phyloP scores from a whole-genome alignment of 805 yeast genomes.

The Candida succiphila region DNA sequence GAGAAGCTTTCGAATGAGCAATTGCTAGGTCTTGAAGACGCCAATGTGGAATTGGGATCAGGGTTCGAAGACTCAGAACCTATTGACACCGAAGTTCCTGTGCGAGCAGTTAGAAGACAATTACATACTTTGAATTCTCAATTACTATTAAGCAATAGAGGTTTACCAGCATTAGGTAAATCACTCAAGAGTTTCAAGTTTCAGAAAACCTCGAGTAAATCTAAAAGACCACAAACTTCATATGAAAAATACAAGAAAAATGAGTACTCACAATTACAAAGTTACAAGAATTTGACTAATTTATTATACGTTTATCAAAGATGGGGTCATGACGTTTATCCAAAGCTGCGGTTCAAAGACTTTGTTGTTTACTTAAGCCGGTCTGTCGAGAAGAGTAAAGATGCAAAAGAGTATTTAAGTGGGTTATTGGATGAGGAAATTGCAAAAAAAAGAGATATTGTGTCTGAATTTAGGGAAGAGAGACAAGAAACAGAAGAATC shows the following conservation, averaged over 20 bases:
- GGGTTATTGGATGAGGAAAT: slow-evolving; percentile 29
- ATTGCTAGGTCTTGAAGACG: slow-evolving; percentile 16
- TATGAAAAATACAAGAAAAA: not conserved
- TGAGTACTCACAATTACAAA: slow-evolving; percentile 26
- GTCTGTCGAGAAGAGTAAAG: slow-evolving; percentile 33
- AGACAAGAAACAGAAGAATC: no score
- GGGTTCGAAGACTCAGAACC: not conserved
- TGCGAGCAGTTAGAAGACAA: slow-evolving; percentile 18
- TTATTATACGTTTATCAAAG: slow-evolving; percentile 51
- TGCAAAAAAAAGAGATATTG: slow-evolving; percentile 3
- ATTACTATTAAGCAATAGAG: slow-evolving; percentile 40
- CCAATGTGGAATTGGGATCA: not conserved
- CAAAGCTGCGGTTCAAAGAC: slow-evolving; percentile 71
- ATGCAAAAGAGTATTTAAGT: slow-evolving; percentile 32
- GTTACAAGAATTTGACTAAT: slow-evolving; percentile 36
- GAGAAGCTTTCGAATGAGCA: slow-evolving; percentile 17
- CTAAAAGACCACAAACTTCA: not conserved
- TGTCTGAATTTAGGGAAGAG: no score
- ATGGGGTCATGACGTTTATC: slow-evolving; percentile 71
- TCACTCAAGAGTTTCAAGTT: slow-evolving; percentile 25
- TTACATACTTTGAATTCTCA: slow-evolving; percentile 42
- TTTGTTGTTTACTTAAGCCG: slow-evolving; percentile 44
- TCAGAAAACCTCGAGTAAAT: slow-evolving; percentile 5
- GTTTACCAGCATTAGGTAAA: slow-evolving; percentile 42
- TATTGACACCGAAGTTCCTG: not conserved